These are phyloP conservation scores for Dimocarpus longan DNA, from an alignment of 345 rosid species.

Conservation along the genomic window DNA sequence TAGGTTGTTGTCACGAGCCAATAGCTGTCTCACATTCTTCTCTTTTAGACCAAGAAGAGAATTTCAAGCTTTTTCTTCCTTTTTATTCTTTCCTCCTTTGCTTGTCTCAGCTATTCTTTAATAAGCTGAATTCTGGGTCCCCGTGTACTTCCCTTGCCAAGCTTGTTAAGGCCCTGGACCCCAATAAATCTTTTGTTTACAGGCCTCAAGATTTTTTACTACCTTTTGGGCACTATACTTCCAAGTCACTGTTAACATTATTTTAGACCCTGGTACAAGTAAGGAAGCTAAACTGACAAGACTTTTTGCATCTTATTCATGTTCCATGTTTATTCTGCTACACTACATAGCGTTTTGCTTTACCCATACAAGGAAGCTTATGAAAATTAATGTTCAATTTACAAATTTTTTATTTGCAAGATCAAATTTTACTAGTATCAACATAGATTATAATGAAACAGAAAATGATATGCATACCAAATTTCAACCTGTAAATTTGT, in stretches of 20 bases:
- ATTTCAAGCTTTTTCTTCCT: background rate
- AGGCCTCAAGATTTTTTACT: background rate
- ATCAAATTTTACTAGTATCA: background rate
- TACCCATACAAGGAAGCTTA: slow-evolving; percentile 15
- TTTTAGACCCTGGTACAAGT: slow-evolving; percentile 11
- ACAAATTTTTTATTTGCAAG: background rate
- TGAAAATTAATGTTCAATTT: background rate
- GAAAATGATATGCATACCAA: background rate
- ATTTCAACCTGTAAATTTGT: background rate
- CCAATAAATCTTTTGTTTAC: background rate
- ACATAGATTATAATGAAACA: background rate
- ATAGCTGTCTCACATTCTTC: slow-evolving; percentile 10
- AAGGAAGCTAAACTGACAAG: slow-evolving; percentile 6
- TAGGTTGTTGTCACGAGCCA: background rate
- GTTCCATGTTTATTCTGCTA: background rate
- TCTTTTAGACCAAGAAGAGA: slow-evolving; percentile 13
- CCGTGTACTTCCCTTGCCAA: background rate
- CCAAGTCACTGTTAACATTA: background rate
- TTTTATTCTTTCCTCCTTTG: background rate
- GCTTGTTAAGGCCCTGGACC: background rate
- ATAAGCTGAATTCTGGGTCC: background rate
- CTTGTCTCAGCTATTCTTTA: background rate
- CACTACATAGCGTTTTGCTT: slow-evolving; percentile 20
- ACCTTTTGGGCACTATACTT: slow-evolving; percentile 4
- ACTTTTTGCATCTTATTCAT: slow-evolving; percentile 17